phyloP scores from a whole-genome alignment of 176 grass and related monocot genomes.

The Eragrostis nindensis region DNA sequence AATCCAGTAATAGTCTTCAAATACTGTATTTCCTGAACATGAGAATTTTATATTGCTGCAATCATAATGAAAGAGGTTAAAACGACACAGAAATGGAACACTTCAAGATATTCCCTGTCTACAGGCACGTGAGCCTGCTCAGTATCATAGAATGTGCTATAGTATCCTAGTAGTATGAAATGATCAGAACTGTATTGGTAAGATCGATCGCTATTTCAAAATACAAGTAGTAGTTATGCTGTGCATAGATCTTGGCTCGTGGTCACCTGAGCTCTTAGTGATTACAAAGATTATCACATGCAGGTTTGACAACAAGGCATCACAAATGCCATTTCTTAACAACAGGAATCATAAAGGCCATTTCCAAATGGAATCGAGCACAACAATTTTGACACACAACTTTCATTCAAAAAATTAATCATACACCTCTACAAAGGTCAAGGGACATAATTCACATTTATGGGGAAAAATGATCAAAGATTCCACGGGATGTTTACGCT shows the following conservation, averaged over 20 bases:
- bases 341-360: neutral
- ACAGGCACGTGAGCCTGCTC: neutral
- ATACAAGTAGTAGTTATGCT: neutral
- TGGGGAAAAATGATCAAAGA: neutral
- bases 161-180: neutral
- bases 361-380: neutral
- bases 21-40: slow-evolving; percentile 27
- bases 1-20: slow-evolving; percentile 17
- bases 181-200: neutral
- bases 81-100: slow-evolving; percentile 2
- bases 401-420: neutral
- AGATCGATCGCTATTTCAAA: neutral
- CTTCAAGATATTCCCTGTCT: neutral
- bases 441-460: neutral
- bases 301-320: neutral
- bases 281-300: neutral
- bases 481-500: neutral
- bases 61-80: neutral
- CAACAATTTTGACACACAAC: neutral
- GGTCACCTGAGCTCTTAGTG: neutral
- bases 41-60: slow-evolving; percentile 29
- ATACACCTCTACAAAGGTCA: neutral
- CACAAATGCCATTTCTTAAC: no score
- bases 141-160: no score
- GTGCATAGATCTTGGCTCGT: neutral